These are phyloP conservation scores for Penicillium macrosclerotiorum DNA, from an alignment of 495 filamentous ascomycete species.

Conservation along the genomic window DNA sequence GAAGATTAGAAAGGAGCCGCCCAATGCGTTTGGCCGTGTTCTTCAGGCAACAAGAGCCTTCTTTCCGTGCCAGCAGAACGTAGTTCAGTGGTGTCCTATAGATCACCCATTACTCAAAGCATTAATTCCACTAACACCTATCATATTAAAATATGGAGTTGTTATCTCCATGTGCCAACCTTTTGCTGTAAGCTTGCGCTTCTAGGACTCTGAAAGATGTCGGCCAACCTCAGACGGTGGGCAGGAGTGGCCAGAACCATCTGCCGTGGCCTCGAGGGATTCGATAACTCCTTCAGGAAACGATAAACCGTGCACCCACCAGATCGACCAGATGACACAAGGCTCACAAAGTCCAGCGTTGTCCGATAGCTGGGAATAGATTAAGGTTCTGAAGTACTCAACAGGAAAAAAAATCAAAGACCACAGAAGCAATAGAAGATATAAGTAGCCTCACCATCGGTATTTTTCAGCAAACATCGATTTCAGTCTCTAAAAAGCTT, in stretches of 20 bases:
- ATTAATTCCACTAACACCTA: not conserved
- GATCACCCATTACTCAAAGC: too few relatives aligned
- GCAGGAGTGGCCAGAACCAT: conserved; percentile 3
- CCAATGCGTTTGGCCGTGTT: too few relatives aligned
- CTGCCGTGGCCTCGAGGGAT: conserved; percentile 24
- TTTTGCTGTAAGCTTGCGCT: not conserved
- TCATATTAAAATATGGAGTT: not conserved
- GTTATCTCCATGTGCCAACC: not conserved
- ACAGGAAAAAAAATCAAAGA: conserved; percentile 5
- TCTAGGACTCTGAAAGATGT: too few relatives aligned
- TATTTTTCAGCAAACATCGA: too few relatives aligned
- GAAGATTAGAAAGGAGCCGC: too few relatives aligned
- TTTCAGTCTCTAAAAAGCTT: too few relatives aligned
- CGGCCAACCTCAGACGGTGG: not conserved
- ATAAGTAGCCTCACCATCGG: conserved; percentile 1
- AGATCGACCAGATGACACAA: conserved; percentile 2
- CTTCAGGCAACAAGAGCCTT: too few relatives aligned
- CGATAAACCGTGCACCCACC: conserved; percentile 22
- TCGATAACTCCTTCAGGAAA: conserved; percentile 41
- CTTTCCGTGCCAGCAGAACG: too few relatives aligned
- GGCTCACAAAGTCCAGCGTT: too few relatives aligned
- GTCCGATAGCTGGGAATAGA: conserved; percentile 6
- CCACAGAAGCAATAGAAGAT: not conserved
- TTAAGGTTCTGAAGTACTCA: too few relatives aligned
- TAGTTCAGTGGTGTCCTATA: too few relatives aligned